Evolutionary conservation across 805 yeast genomes (phyloP).

Genomic region (Saccharomycopsis malanga): DNA sequence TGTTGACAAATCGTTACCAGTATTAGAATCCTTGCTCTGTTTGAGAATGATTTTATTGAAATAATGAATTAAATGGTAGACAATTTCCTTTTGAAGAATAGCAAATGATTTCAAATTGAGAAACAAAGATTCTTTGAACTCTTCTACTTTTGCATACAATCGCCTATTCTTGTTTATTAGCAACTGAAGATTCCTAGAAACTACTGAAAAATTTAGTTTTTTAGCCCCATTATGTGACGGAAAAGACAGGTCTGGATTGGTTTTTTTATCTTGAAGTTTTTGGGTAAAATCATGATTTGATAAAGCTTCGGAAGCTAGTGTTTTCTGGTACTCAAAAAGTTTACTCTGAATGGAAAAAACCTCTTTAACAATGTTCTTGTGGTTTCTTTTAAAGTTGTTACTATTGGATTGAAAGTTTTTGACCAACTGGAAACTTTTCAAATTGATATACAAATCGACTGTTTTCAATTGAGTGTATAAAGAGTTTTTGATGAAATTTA

Average conservation of each 20-base stretch:
- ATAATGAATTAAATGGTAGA: conserved; percentile 6
- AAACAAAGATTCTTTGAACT: conserved; percentile 12
- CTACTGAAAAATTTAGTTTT: conserved; percentile 10
- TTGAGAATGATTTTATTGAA: conserved; percentile 16
- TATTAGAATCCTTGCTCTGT: background rate
- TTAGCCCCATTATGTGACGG: conserved; percentile 3
- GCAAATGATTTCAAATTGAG: conserved; percentile 13
- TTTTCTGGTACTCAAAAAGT: conserved; percentile 8
- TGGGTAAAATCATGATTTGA: conserved; percentile 5
- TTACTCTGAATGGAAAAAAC: conserved; percentile 5
- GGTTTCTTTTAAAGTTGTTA: conserved; percentile 16
- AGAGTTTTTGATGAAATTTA: conserved; percentile 6
- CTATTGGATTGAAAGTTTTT: conserved; percentile 15
- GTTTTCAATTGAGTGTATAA: conserved; percentile 4
- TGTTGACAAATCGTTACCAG: background rate
- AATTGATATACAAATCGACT: conserved; percentile 11
- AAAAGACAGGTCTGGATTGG: background rate
- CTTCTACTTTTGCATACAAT: conserved; percentile 6
- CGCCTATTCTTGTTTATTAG: conserved; percentile 4
- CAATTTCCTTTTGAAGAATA: conserved; percentile 11
- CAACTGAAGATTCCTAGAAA: conserved; percentile 5
- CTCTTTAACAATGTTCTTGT: conserved; percentile 12
- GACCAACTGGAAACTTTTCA: conserved; percentile 16
- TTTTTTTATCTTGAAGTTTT: background rate
- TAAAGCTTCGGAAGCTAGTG: conserved; percentile 2